Conservation (phyloP, 495 filamentous ascomycete genomes). For the Copromyces sp. region DNA sequence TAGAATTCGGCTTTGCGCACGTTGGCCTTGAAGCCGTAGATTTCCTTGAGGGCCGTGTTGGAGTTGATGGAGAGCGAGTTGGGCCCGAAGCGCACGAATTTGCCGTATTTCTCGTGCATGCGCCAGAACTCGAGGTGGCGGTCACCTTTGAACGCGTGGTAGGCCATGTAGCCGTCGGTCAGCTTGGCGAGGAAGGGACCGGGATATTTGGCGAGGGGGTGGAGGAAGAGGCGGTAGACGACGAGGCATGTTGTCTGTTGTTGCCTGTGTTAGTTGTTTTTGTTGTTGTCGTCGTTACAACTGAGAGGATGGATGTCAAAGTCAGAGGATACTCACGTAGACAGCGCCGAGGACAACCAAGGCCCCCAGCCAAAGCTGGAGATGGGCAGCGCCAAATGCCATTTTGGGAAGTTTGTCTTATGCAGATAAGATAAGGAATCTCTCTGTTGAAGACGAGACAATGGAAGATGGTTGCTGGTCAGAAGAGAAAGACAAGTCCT, state of each 20-base stretch:
- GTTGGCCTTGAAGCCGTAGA: conserved; percentile 52
- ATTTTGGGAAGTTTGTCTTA: conserved; percentile 6
- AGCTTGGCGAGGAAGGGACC: conserved; percentile 50
- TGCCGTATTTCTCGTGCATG: conserved; percentile 49
- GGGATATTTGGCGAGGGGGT: conserved; percentile 57
- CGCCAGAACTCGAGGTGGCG: conserved; percentile 49
- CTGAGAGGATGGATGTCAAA: neutral
- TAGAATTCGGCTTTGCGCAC: conserved; percentile 58
- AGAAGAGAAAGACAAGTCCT: neutral
- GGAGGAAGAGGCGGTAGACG: conserved; percentile 48
- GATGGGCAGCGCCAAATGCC: conserved; percentile 15
- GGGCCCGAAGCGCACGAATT: conserved; percentile 50
- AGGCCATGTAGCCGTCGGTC: conserved; percentile 44
- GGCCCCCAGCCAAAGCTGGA: conserved; percentile 23
- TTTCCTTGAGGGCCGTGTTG: conserved; percentile 45
- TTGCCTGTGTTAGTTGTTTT: neutral
- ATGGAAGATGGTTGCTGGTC: neutral
- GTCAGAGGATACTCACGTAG: conserved; percentile 10
- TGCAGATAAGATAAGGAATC: neutral
- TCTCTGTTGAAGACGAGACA: neutral
- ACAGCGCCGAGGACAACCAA: conserved; percentile 7
- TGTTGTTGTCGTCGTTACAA: too few relatives aligned
- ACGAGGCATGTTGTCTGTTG: conserved; percentile 21
- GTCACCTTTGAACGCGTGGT: conserved; percentile 50
- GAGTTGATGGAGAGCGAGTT: conserved; percentile 51